Evolutionary conservation across 495 filamentous ascomycete genomes (phyloP).

Genomic region (Neurospora sp.): DNA sequence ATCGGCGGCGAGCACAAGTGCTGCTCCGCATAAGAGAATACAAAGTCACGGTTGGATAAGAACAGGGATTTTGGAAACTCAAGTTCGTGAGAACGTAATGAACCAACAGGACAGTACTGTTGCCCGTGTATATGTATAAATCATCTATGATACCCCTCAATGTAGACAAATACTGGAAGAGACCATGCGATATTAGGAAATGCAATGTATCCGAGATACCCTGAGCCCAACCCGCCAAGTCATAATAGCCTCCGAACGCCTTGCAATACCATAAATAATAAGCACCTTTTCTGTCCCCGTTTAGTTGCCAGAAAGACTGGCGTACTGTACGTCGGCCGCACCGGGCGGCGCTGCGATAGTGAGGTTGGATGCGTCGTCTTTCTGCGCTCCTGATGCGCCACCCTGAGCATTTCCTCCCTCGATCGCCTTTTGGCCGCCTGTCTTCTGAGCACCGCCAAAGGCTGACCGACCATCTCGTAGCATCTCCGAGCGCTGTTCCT

Average conservation of each 20-base stretch:
- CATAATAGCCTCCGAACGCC: conserved; percentile 31
- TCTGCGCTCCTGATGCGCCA: conserved; percentile 5
- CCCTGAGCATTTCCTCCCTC: conserved; percentile 17
- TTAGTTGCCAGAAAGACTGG: conserved; percentile 74
- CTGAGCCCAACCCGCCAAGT: conserved; percentile 14
- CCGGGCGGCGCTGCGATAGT: conserved; percentile 75
- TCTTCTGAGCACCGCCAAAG: conserved; percentile 30
- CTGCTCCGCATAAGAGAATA: conserved; percentile 23
- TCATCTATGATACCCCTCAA: conserved; percentile 25
- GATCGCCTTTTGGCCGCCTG: conserved; percentile 24
- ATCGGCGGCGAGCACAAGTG: conserved; percentile 37
- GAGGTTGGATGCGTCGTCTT: conserved; percentile 40
- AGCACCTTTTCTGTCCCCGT: conserved; percentile 19
- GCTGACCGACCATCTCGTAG: conserved; percentile 60
- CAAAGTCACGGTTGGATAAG: neutral
- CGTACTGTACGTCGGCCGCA: conserved; percentile 69
- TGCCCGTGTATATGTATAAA: conserved; percentile 18
- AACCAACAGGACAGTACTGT: conserved; percentile 6
- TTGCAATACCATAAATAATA: conserved; percentile 30
- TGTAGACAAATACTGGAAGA: conserved; percentile 11
- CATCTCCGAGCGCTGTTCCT: conserved; percentile 65
- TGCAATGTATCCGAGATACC: conserved; percentile 7
- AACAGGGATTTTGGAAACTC: neutral
- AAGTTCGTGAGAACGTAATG: neutral
- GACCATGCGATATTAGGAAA: conserved; percentile 10